Percentiles rank a stretch among this genome's conserved stretches.
phyloP scores from a whole-genome alignment of 2,329 filamentous ascomycete genomes.

The Diaporthe australafricana region DNA sequence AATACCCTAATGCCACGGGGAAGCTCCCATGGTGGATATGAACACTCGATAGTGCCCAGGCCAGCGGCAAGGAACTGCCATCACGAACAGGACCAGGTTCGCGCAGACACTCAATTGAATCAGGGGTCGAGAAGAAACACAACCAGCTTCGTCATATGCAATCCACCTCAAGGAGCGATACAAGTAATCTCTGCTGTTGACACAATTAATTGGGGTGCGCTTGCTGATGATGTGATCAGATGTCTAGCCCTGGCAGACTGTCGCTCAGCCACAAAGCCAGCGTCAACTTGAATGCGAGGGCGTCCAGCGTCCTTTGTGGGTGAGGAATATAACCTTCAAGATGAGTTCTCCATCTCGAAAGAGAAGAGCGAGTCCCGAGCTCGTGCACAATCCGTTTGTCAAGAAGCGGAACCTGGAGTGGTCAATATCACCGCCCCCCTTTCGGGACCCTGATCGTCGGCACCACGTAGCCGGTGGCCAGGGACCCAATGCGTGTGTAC shows the following conservation, averaged over 20 bases:
- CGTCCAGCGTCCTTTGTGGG: slow-evolving; percentile 43
- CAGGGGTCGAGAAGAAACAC: neutral
- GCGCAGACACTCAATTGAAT: neutral
- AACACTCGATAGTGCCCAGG: neutral
- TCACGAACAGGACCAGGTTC: neutral
- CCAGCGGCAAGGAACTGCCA: neutral
- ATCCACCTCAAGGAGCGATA: no score
- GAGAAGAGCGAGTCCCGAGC: slow-evolving; percentile 43
- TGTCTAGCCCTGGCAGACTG: neutral
- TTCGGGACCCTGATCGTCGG: slow-evolving; percentile 44
- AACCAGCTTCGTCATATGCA: no score
- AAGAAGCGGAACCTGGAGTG: slow-evolving; percentile 60
- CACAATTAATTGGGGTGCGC: no score
- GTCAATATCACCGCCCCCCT: slow-evolving; percentile 40
- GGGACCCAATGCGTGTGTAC: neutral
- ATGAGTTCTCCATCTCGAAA: slow-evolving; percentile 1
- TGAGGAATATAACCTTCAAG: slow-evolving; percentile 22
- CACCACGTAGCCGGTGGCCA: slow-evolving; percentile 11
- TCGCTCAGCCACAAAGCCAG: neutral
- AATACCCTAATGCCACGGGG: neutral
- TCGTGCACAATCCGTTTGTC: slow-evolving; percentile 59
- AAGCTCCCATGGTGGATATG: neutral
- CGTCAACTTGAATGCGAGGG: slow-evolving; percentile 38
- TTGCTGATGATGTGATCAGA: neutral
- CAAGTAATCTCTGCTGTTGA: no score